These are phyloP conservation scores for Aspergillus asperescens DNA, from an alignment of 495 filamentous ascomycete genomes.

Conservation along the genomic window DNA sequence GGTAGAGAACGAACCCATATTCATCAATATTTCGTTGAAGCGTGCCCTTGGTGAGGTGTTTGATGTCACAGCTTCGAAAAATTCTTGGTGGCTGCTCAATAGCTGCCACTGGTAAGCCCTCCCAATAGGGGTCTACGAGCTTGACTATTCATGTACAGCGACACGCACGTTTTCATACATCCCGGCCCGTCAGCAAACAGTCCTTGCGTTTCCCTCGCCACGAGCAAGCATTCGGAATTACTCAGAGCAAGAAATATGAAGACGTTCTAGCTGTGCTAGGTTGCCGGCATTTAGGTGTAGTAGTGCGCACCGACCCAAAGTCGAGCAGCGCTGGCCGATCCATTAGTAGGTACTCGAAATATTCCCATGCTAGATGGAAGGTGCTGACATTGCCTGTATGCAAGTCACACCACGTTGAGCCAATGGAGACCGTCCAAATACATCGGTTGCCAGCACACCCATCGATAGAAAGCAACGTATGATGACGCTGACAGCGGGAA, in stretches of 20 bases:
- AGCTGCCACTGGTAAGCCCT: background rate
- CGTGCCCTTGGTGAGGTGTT: background rate
- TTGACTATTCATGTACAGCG: background rate
- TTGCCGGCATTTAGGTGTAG: background rate
- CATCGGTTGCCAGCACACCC: background rate
- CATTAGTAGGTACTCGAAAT: background rate
- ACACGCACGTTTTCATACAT: background rate
- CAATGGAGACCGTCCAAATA: background rate
- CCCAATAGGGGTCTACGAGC: background rate
- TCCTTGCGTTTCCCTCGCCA: constrained; percentile 4
- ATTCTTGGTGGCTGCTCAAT: background rate
- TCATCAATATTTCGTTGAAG: background rate
- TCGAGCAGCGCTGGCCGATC: background rate
- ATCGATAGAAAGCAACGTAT: background rate
- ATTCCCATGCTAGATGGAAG: background rate
- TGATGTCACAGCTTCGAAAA: constrained; percentile 8
- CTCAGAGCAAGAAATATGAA: background rate
- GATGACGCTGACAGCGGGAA: background rate
- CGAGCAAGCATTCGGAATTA: background rate
- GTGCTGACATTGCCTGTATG: constrained; percentile 5
- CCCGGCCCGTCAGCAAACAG: background rate
- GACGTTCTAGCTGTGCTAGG: background rate
- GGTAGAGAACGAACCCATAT: background rate
- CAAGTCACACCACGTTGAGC: constrained; percentile 4
- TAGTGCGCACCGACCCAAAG: background rate